phyloP scores from a whole-genome alignment of 2,329 filamentous ascomycete species.

The Colletotrichum sp. region DNA sequence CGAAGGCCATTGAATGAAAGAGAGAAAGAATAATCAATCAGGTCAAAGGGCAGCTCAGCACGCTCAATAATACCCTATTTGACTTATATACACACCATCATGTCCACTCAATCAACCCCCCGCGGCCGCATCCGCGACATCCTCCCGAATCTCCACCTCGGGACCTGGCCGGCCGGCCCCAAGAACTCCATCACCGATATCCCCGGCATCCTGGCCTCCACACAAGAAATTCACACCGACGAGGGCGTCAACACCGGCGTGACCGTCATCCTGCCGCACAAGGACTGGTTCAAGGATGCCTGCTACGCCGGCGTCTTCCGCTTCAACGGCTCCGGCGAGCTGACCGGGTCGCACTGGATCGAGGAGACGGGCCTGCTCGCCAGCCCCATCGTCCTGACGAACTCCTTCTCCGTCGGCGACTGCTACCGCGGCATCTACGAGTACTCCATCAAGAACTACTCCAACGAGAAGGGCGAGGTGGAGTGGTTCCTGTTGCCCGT shows the following conservation, averaged over 20 bases:
- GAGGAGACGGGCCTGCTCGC: slow-evolving; percentile 64
- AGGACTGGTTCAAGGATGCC: slow-evolving; percentile 47
- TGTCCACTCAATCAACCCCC: background rate
- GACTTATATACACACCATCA: background rate
- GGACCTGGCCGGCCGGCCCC: slow-evolving; percentile 45
- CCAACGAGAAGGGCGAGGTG: slow-evolving; percentile 45
- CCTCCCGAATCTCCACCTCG: slow-evolving; percentile 48
- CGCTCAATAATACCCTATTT: background rate
- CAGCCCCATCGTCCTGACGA: slow-evolving; percentile 66
- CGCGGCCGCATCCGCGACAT: slow-evolving; percentile 46
- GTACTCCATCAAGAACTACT: slow-evolving; percentile 53
- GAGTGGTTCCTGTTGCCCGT: slow-evolving; percentile 63
- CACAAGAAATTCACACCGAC: slow-evolving; percentile 45
- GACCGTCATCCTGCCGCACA: slow-evolving; percentile 52
- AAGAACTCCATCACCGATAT: slow-evolving; percentile 59
- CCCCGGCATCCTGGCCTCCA: slow-evolving; percentile 51
- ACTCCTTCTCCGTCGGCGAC: slow-evolving; percentile 61
- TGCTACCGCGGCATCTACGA: slow-evolving; percentile 65
- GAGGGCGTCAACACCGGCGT: slow-evolving; percentile 52
- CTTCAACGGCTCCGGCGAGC: slow-evolving; percentile 69
- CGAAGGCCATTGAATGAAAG: background rate
- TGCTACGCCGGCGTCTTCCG: slow-evolving; percentile 59
- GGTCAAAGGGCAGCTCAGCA: background rate
- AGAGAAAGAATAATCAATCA: background rate
- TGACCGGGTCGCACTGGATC: slow-evolving; percentile 67